Evolutionary conservation across 1,284 basidiomycete species (phyloP).

Genomic region (Ustilago vetiveriae): DNA sequence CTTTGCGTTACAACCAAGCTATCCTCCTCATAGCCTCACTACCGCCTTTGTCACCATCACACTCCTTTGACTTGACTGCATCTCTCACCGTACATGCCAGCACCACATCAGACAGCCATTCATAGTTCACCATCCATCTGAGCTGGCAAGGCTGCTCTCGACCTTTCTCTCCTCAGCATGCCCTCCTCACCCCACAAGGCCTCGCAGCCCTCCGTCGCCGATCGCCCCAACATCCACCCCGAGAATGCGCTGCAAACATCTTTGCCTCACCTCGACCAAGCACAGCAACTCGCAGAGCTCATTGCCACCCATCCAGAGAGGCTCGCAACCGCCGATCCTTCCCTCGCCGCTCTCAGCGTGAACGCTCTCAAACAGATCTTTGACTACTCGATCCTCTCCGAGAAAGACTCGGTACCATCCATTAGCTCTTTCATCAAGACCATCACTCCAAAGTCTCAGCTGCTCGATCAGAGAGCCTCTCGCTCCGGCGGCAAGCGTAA

Average conservation of each 20-base stretch:
- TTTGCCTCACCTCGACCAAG: slow-evolving; percentile 27
- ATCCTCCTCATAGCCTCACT: not conserved
- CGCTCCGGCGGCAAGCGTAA: slow-evolving; percentile 49
- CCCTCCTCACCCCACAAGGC: slow-evolving; percentile 22
- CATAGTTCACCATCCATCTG: not conserved
- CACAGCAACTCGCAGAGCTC: slow-evolving; percentile 39
- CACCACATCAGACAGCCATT: not conserved
- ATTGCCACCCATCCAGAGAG: slow-evolving; percentile 39
- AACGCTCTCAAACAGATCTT: slow-evolving; percentile 45
- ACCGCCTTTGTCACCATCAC: not conserved
- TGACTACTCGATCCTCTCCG: slow-evolving; percentile 69
- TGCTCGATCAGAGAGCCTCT: slow-evolving; percentile 22
- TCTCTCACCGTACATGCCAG: not conserved
- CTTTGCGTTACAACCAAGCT: not conserved
- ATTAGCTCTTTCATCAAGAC: slow-evolving; percentile 77
- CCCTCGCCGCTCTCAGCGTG: slow-evolving; percentile 24
- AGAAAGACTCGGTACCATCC: slow-evolving; percentile 74
- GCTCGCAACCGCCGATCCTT: slow-evolving; percentile 28
- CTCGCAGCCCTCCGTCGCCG: slow-evolving; percentile 1
- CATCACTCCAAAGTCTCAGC: slow-evolving; percentile 70
- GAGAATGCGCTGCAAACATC: too few relatives aligned
- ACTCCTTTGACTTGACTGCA: not conserved
- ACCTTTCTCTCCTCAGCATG: slow-evolving; percentile 10
- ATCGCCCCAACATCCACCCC: too few relatives aligned
- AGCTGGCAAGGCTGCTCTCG: not conserved